Conservation (phyloP, 495 filamentous ascomycete species). For the Aspergillus avenaceus region DNA sequence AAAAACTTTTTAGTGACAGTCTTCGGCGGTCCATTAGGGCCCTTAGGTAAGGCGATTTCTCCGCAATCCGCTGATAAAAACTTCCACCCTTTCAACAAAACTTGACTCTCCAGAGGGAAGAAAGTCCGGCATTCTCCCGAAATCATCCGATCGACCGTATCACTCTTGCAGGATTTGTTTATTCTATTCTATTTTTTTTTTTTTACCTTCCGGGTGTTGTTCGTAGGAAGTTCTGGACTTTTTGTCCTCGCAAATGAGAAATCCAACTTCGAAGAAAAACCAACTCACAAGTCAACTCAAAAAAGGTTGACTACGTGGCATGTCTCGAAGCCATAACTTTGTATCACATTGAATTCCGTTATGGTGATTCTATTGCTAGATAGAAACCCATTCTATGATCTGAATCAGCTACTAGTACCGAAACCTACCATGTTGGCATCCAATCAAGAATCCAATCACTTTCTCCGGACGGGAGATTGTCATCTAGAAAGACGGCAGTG, state of each 20-base stretch:
- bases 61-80: conserved; percentile 12
- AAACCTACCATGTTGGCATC: neutral
- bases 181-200: no score
- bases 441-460: neutral
- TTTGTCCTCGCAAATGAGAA: no score
- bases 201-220: neutral
- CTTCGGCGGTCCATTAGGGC: neutral
- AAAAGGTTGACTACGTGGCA: neutral
- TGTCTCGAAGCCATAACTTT: neutral
- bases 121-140: conserved; percentile 17
- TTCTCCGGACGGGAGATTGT: conserved; percentile 22
- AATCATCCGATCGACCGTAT: conserved; percentile 15
- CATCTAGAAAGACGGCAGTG: conserved; percentile 22
- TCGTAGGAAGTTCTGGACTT: conserved; percentile 1
- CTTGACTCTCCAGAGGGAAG: conserved; percentile 6
- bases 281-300: neutral
- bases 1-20: neutral
- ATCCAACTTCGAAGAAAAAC: no score
- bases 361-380: neutral
- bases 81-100: conserved; percentile 2
- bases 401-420: neutral
- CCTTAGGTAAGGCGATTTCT: conserved; percentile 20
- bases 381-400: neutral
- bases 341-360: neutral
- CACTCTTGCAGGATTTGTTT: conserved; percentile 7